Percentiles rank a stretch among this genome's conserved stretches.
These are phyloP conservation scores for Phytophthora uliginosa DNA, from an alignment of 352 stramenopile species.

Conservation along the genomic window DNA sequence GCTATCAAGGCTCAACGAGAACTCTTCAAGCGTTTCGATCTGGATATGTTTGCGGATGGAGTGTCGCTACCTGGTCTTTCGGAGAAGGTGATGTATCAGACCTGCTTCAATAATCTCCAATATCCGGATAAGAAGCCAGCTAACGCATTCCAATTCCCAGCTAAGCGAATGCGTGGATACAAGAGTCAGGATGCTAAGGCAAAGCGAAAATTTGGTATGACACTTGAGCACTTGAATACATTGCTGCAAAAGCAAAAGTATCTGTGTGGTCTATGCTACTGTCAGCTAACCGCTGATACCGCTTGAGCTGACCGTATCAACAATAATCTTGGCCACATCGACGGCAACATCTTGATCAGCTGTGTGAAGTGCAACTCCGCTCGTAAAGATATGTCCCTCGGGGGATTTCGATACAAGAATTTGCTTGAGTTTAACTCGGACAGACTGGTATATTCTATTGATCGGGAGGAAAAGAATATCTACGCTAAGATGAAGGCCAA, in stretches of 20 bases:
- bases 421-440: constrained; percentile 30
- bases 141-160: constrained; percentile 29
- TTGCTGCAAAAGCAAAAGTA: constrained; percentile 38
- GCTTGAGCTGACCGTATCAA: constrained; percentile 26
- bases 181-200: too few relatives aligned
- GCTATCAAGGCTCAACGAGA: constrained; percentile 23
- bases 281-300: constrained; percentile 26
- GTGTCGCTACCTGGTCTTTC: constrained; percentile 21
- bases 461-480: constrained; percentile 28
- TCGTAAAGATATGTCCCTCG: background rate
- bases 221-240: constrained; percentile 24
- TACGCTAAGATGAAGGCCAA: constrained; percentile 30
- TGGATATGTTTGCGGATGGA: constrained; percentile 38
- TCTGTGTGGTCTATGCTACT: constrained; percentile 31
- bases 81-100: constrained; percentile 42
- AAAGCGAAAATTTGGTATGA: too few relatives aligned
- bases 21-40: constrained; percentile 24
- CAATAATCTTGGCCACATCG: too few relatives aligned
- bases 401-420: constrained; percentile 27
- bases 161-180: too few relatives aligned
- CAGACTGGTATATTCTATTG: constrained; percentile 28
- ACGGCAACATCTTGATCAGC: too few relatives aligned
- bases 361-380: too few relatives aligned
- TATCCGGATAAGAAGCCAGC: too few relatives aligned
- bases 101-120: constrained; percentile 21